A percentile compares a stretch with the other conserved stretches of the same genome.
These are phyloP conservation scores for Solanum paucissectum DNA, from an alignment of 257 asterid species.

Conservation along the genomic window DNA sequence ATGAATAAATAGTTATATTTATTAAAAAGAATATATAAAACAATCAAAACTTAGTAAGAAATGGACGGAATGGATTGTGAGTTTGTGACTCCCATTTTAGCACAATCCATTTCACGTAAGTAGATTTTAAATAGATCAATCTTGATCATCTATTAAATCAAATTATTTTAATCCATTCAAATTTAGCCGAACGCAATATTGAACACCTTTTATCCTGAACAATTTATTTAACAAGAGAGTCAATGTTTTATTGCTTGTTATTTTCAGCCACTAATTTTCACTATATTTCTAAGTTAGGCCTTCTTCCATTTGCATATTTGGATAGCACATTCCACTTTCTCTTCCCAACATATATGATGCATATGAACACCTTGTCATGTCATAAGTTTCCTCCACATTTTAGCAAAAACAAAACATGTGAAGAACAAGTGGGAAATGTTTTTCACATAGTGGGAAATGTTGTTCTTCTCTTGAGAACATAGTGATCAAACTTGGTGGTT, in stretches of 20 bases:
- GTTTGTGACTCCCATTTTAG: too few relatives aligned
- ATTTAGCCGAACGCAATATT: not conserved
- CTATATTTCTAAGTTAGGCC: not conserved
- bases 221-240: not conserved
- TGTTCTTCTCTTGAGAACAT: not conserved
- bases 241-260: not conserved
- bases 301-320: not conserved
- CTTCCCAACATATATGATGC: not conserved
- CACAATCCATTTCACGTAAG: not conserved
- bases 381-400: not conserved
- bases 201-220: not conserved
- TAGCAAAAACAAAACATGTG: not conserved
- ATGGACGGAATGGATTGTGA: fast-evolving
- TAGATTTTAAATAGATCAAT: not conserved
- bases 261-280: not conserved
- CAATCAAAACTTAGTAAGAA: too few relatives aligned
- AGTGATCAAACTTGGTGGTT: not conserved
- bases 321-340: not conserved
- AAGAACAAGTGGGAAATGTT: not conserved
- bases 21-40: too few relatives aligned
- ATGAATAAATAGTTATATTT: too few relatives aligned
- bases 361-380: not conserved
- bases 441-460: not conserved
- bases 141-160: too few relatives aligned
- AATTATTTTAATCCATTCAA: fast-evolving